Conservation (phyloP, 73 alveolate genomes). For the Diophrys sp. region DNA sequence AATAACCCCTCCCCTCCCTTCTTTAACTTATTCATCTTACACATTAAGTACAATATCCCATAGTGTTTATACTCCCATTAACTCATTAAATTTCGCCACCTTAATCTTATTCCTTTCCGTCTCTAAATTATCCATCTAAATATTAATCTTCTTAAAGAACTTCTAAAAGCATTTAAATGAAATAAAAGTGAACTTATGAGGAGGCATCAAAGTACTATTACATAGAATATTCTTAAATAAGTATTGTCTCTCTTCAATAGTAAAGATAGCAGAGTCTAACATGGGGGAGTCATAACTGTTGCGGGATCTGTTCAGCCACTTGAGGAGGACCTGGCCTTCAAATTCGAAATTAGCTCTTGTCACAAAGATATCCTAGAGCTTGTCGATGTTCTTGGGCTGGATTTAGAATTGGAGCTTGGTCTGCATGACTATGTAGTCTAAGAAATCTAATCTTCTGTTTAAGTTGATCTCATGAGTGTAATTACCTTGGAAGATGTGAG, state of each 20-base stretch:
- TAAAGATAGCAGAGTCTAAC: constrained; percentile 17
- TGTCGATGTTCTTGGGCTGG: constrained; percentile 35
- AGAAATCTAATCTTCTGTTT: constrained; percentile 36
- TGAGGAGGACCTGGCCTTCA: constrained; percentile 42
- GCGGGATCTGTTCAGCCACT: constrained; percentile 46
- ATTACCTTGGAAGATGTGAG: constrained; percentile 36
- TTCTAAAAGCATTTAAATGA: constrained; percentile 50
- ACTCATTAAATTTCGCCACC: constrained; percentile 18
- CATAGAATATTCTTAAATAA: constrained; percentile 45
- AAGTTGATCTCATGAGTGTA: constrained; percentile 46
- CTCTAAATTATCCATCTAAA: constrained; percentile 11
- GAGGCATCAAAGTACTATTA: constrained; percentile 20
- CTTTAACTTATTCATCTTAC: constrained; percentile 41
- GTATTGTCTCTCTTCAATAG: constrained; percentile 41
- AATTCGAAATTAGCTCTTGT: constrained; percentile 16
- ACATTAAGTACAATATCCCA: constrained; percentile 59
- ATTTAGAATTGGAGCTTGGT: constrained; percentile 18
- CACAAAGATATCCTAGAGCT: constrained; percentile 56
- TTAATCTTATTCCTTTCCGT: constrained; percentile 16
- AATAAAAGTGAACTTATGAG: constrained; percentile 13
- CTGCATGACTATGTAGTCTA: constrained; percentile 41
- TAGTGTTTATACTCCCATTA: constrained; percentile 46
- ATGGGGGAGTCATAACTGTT: not conserved
- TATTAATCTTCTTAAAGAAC: constrained; percentile 40
- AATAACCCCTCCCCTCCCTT: no score